phyloP scores from a whole-genome alignment of 306 rosid species.

The Nissolia schottii region DNA sequence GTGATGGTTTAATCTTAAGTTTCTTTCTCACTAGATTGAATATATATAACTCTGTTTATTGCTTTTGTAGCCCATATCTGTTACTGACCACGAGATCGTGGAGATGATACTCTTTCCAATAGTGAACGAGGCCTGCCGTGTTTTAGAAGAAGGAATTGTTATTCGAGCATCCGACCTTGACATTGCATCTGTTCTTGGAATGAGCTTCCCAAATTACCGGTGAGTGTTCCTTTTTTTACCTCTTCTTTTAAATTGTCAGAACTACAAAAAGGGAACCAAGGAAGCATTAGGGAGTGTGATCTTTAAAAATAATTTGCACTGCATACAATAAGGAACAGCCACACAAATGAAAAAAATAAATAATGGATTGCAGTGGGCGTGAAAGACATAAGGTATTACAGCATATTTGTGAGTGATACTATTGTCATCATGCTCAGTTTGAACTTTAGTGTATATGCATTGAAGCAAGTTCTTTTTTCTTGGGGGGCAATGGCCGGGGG shows the following conservation, averaged over 20 bases:
- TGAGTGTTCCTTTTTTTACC: slow-evolving; percentile 11
- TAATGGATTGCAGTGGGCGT: too few relatives aligned
- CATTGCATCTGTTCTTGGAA: slow-evolving; percentile 89
- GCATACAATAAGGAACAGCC: not conserved
- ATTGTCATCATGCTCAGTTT: not conserved
- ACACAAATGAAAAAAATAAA: not conserved
- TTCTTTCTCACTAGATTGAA: not conserved
- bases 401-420: not conserved
- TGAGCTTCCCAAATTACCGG: slow-evolving; percentile 95
- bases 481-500: too few relatives aligned
- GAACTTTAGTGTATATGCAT: too few relatives aligned
- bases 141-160: slow-evolving; percentile 76
- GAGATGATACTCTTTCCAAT: slow-evolving; percentile 95
- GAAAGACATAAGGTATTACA: not conserved
- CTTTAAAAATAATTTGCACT: not conserved
- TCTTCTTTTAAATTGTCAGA: not conserved
- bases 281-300: not conserved
- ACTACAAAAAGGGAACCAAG: not conserved
- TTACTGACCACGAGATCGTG: slow-evolving; percentile 83
- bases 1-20: not conserved
- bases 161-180: slow-evolving; percentile 89
- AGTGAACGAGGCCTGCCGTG: slow-evolving; percentile 94
- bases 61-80: slow-evolving; percentile 58
- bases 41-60: slow-evolving; percentile 17
- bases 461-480: too few relatives aligned